Base-by-base conservation (phyloP, 192 early-diverging fungal genomes). In the Rhizoclosmatium globosum region DNA sequence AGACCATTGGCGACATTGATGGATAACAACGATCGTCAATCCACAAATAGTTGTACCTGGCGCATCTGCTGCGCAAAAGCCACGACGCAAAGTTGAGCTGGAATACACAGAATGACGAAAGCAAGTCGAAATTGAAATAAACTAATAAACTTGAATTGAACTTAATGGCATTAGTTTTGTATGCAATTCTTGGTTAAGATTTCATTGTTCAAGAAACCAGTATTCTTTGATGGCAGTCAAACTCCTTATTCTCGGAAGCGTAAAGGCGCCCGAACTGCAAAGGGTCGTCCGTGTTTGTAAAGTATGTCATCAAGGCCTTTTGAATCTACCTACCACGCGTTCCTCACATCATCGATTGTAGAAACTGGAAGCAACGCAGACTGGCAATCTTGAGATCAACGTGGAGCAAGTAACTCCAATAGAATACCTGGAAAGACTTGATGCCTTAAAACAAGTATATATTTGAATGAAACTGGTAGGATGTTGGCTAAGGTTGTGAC, bases 351-450 rank as follows among this genome's bases (percentile, higher is more conserved):
- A 17, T 13, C 17, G 17, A 17, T 38, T 23, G 38, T 48, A 72
- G 71, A 72, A 72, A 72, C 56, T 72, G 7, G 71, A 68, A 41
- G 45, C 67, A 4, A 38, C 53, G 15, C 17, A 11, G 39, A 15
- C 21, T 38, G 19, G 60, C n/a, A 47, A 59, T 0, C 7, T 42
- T 42, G 21, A 9, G 39, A 39, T 74, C 9, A 60, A 74, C 17
- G 38, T 74, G 15, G 56, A 50, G 23, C 38, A 17, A 21, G 43
- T 74, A 1, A 45, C 72, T 9, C 72, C 72, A 9, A 62, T 74
- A 6, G 72, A 74, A 60, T 74, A 74, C 45, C 15, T 74, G 9
- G 72, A 74, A 74, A 60, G 58, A 11, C 72, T 74, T 19, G 59
- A 74, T 62, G 57, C 7, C 7, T 44, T 74, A 43, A 74, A 74